Conservation (phyloP, 805 yeast genomes). For the Candida railenensis region DNA sequence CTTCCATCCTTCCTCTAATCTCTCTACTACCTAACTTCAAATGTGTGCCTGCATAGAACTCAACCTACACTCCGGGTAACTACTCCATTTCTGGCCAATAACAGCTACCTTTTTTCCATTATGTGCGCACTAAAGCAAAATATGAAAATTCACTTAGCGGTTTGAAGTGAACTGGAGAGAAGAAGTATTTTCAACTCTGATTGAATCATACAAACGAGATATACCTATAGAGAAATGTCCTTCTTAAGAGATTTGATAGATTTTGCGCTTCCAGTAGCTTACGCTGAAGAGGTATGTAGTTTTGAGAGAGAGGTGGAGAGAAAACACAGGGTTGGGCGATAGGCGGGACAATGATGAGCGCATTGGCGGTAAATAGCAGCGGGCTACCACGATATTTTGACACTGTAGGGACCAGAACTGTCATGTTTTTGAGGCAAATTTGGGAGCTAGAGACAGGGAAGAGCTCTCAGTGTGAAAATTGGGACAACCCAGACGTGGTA, state of each 20-base stretch:
- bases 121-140: not conserved
- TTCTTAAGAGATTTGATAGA: conserved; percentile 76
- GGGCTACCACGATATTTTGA: too few relatives aligned
- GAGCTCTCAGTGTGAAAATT: too few relatives aligned
- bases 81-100: conserved; percentile 6
- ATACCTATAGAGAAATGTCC: conserved; percentile 30
- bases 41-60: too few relatives aligned
- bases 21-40: too few relatives aligned
- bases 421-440: too few relatives aligned
- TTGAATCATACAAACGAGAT: not conserved
- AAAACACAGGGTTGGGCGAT: not conserved
- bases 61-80: conserved; percentile 8
- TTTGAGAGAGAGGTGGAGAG: not conserved
- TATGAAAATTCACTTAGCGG: conserved; percentile 1
- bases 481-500: too few relatives aligned
- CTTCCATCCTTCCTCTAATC: too few relatives aligned
- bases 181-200: not conserved
- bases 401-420: too few relatives aligned
- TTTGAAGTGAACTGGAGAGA: not conserved
- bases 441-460: too few relatives aligned
- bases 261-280: conserved; percentile 76
- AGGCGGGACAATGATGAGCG: not conserved
- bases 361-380: too few relatives aligned
- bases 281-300: conserved; percentile 68
- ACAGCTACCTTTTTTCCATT: conserved; percentile 6